These are phyloP conservation scores for Coemansia sp. DNA, from an alignment of 192 early-diverging fungal genomes.

Conservation along the genomic window DNA sequence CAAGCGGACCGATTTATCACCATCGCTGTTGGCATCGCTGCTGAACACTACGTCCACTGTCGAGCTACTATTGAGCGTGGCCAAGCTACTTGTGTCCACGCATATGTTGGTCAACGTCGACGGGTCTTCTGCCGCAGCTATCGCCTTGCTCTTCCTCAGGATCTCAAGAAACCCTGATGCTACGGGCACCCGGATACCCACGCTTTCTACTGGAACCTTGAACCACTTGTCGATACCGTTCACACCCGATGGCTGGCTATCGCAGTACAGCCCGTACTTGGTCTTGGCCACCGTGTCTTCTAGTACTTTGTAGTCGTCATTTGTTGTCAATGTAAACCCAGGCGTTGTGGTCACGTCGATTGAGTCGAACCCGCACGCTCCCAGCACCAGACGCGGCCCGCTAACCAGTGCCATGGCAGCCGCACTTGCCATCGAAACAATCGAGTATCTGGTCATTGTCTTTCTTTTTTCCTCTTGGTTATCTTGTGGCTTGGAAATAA, in stretches of 20 bases:
- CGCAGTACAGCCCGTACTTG: conserved; percentile 51
- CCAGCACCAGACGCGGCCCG: conserved; percentile 10
- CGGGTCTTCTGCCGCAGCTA: conserved; percentile 22
- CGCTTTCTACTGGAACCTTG: conserved; percentile 43
- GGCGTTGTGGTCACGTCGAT: conserved; percentile 26
- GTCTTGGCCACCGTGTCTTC: conserved; percentile 30
- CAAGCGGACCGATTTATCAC: conserved; percentile 26
- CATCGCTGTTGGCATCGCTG: conserved; percentile 28
- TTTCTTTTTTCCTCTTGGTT: neutral
- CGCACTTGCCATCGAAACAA: neutral
- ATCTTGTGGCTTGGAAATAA: no score
- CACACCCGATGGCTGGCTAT: conserved; percentile 30
- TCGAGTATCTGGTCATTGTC: conserved; percentile 18
- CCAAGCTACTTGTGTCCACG: conserved; percentile 27
- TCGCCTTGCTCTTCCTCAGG: conserved; percentile 17
- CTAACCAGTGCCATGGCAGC: conserved; percentile 7
- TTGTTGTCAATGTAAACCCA: conserved; percentile 47
- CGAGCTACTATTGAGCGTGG: conserved; percentile 13
- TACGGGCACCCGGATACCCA: conserved; percentile 32
- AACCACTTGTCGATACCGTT: conserved; percentile 47
- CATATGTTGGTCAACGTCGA: conserved; percentile 43
- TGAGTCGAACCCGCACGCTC: conserved; percentile 37
- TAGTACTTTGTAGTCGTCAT: conserved; percentile 51
- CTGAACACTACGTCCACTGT: conserved; percentile 37
- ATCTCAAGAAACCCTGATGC: conserved; percentile 52